A percentile compares a stretch with the other conserved stretches of the same genome.
Evolutionary conservation across 1,284 basidiomycete genomes (phyloP).

Genomic region (Sanghuangporus baumii): DNA sequence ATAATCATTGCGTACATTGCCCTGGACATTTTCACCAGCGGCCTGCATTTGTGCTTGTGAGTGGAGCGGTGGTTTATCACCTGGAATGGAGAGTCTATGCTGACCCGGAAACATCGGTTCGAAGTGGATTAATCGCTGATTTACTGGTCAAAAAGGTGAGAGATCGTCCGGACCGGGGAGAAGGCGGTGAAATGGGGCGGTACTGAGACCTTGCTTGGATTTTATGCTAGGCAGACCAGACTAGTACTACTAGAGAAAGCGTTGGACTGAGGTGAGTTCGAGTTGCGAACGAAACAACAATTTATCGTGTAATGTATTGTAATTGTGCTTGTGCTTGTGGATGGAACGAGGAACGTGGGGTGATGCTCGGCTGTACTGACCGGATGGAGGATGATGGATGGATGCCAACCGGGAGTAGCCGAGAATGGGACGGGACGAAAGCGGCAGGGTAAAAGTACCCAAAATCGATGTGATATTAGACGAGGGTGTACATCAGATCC

Average conservation of each 20-base stretch:
- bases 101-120: not conserved
- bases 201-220: too few species aligned
- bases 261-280: not conserved
- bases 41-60: not conserved
- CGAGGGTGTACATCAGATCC: slow-evolving; percentile 25
- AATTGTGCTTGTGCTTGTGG: not conserved
- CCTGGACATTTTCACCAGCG: not conserved
- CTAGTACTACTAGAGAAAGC: not conserved
- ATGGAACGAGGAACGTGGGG: not conserved
- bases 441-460: slow-evolving; percentile 14
- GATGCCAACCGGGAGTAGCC: slow-evolving; percentile 1
- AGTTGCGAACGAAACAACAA: not conserved
- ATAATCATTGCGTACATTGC: slow-evolving; percentile 4
- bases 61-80: not conserved
- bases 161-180: not conserved
- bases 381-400: not conserved
- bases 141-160: not conserved
- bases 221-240: too few species aligned
- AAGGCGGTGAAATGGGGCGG: not conserved
- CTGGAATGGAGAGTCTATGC: slow-evolving; percentile 6
- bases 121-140: not conserved
- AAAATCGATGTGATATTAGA: slow-evolving; percentile 19
- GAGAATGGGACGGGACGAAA: slow-evolving; percentile 11
- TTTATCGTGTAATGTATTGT: not conserved
- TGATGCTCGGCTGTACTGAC: not conserved